Base-by-base conservation (phyloP, 108 stramenopile species). In the Chaetoceros muelleri region DNA sequence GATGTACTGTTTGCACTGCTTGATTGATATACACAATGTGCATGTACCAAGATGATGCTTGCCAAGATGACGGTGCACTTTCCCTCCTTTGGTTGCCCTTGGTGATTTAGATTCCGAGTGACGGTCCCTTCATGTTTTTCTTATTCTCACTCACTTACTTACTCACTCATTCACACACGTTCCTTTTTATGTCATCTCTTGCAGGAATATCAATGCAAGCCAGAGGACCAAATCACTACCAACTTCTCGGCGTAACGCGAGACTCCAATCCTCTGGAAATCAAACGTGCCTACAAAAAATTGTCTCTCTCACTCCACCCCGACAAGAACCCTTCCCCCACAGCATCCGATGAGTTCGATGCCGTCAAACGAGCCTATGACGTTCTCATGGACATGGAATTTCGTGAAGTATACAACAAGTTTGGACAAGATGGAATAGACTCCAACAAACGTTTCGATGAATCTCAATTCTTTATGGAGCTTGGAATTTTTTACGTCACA, bases 381-480 rank as follows among this genome's bases (percentile, higher is more conserved):
- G 81, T 95, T 23, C 74, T 98, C 25, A 96, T 96, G 89, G 95
- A 98, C 67, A 63, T 92, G 66, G 94, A 95, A 71, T 65, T 83
- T 44, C 74, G 95, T 52, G 95, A 95, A 58, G 93, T 96, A 21
- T 98, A 98, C 79, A 94, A 98, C 72, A 96, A 96, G 66, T 96
- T 96, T 64, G 97, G 97, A 34, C 75, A 78, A 53, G 95, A 95
- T 30, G 95, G 91, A 5, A 69, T 94, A 53, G 67, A 81, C 40
- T 53, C 71, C 53, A 95, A 95, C 71, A 91, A 94, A 58, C 74
- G 84, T 22, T 82, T 79, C 55, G 86, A 82, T 55, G 95, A 96
- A 62, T 72, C 79, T 18, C 83, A 76, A 53, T 81, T 94, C 53
- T 65, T 94, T 28, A 65, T 96, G 53, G 87, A 97, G 69, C 71